Evolutionary conservation across 306 rosid genomes (phyloP).

Genomic region (Lithocarpus polystachyus): DNA sequence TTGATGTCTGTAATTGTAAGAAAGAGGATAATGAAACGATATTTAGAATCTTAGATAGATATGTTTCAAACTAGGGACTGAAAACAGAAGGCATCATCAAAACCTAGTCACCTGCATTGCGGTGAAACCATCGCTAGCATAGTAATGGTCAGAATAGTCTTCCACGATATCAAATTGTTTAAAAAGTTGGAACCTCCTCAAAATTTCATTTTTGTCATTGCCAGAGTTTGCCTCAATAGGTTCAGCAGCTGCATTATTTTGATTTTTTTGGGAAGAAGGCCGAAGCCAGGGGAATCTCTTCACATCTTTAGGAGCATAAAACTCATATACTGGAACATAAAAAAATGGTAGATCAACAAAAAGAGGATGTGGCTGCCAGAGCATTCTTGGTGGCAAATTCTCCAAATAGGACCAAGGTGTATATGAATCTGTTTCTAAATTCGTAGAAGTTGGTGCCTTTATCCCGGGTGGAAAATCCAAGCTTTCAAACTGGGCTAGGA

Average conservation of each 20-base stretch:
- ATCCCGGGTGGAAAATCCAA: slow-evolving; percentile 69
- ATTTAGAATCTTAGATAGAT: neutral
- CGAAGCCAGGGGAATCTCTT: slow-evolving; percentile 34
- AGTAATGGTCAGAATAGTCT: slow-evolving; percentile 67
- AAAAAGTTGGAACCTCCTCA: slow-evolving; percentile 50
- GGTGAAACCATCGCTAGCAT: slow-evolving; percentile 21
- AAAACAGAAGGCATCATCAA: slow-evolving; percentile 7
- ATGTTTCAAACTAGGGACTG: slow-evolving; percentile 10
- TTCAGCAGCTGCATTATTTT: slow-evolving; percentile 20
- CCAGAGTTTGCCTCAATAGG: slow-evolving; percentile 30
- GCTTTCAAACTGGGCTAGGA: slow-evolving; percentile 69
- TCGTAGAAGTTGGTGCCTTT: slow-evolving; percentile 52
- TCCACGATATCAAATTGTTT: slow-evolving; percentile 78
- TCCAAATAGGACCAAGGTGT: slow-evolving; percentile 46
- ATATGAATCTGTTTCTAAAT: too few species aligned
- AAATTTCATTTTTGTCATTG: slow-evolving; percentile 44
- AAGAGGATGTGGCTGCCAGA: neutral
- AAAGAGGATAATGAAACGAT: slow-evolving; percentile 18
- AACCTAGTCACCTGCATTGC: slow-evolving; percentile 42
- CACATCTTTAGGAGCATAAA: slow-evolving; percentile 27
- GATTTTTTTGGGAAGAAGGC: slow-evolving; percentile 13
- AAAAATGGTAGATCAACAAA: slow-evolving; percentile 19
- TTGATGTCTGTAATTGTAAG: slow-evolving; percentile 41
- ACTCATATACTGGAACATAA: slow-evolving; percentile 26
- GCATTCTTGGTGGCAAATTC: neutral